These are phyloP conservation scores for Saccharomyces hybrid DNA, from an alignment of 1,139 yeast genomes.

Conservation along the genomic window DNA sequence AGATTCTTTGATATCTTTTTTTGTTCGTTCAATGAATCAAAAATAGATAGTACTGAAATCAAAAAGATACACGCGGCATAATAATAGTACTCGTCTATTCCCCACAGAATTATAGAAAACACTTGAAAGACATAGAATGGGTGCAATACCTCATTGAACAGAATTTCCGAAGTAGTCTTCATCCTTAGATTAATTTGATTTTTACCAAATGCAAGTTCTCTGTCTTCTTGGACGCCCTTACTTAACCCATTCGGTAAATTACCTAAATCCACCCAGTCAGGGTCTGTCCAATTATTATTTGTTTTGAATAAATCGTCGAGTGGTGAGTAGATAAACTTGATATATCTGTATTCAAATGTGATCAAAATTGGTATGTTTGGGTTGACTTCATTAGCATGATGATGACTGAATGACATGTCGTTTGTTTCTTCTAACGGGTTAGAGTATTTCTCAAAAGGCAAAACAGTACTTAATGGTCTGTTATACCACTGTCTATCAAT, in stretches of 20 bases:
- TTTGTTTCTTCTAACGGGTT: slow-evolving; percentile 9
- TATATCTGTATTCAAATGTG: slow-evolving; percentile 72
- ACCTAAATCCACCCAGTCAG: slow-evolving; percentile 57
- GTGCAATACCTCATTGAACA: slow-evolving; percentile 83
- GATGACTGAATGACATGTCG: slow-evolving; percentile 15
- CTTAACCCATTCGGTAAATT: slow-evolving; percentile 65
- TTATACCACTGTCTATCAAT: slow-evolving; percentile 57
- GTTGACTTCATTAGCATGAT: slow-evolving; percentile 26
- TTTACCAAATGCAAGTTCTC: slow-evolving; percentile 66
- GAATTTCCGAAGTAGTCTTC: slow-evolving; percentile 54
- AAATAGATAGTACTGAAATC: slow-evolving; percentile 73
- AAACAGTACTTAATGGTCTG: slow-evolving; percentile 62
- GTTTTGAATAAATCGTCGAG: slow-evolving; percentile 78
- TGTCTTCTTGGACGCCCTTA: slow-evolving; percentile 58
- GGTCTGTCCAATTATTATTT: slow-evolving; percentile 80
- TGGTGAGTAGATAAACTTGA: slow-evolving; percentile 77
- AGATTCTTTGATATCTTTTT: slow-evolving; percentile 65
- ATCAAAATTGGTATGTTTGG: slow-evolving; percentile 56
- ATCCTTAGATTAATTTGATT: slow-evolving; percentile 73
- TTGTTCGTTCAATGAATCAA: slow-evolving; percentile 78
- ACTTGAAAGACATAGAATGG: slow-evolving; percentile 94
- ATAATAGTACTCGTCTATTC: slow-evolving; percentile 86
- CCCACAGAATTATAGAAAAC: slow-evolving; percentile 85
- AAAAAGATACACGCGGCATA: slow-evolving; percentile 88
- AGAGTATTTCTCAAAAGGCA: slow-evolving; percentile 32